These are phyloP conservation scores for Trypanosoma lewisi DNA, from an alignment of 208 protist species.

Conservation along the genomic window DNA sequence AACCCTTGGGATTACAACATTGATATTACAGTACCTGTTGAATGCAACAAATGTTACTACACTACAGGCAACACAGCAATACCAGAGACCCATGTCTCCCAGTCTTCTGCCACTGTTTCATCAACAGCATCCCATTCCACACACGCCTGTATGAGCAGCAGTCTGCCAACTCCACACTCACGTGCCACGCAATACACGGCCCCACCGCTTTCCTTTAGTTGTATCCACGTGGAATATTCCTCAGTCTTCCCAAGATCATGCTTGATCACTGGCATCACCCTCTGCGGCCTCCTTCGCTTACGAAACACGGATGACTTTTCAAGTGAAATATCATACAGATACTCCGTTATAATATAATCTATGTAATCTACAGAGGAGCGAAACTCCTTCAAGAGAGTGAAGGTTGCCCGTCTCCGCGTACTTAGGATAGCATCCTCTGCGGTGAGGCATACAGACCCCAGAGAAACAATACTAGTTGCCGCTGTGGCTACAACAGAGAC, in stretches of 20 bases:
- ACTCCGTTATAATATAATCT: conserved; percentile 62
- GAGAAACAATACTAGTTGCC: conserved; percentile 8
- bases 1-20: too few relatives aligned
- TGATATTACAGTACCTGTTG: neutral
- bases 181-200: conserved; percentile 37
- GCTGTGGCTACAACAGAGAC: neutral
- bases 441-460: conserved; percentile 13
- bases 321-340: conserved; percentile 51
- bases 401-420: conserved; percentile 3
- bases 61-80: conserved; percentile 10
- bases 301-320: conserved; percentile 29
- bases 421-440: neutral
- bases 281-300: conserved; percentile 8
- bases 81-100: conserved; percentile 27
- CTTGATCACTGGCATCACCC: neutral
- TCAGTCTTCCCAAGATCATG: conserved; percentile 19
- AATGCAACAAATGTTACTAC: neutral
- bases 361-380: conserved; percentile 65
- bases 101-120: conserved; percentile 5
- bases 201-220: conserved; percentile 17
- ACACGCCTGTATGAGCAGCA: conserved; percentile 54
- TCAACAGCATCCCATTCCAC: conserved; percentile 20
- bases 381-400: conserved; percentile 59
- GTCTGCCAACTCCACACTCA: conserved; percentile 53
- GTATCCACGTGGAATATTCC: conserved; percentile 57